Conservation (phyloP, 768 basidiomycete species). For the Lactarius akahatsu region DNA sequence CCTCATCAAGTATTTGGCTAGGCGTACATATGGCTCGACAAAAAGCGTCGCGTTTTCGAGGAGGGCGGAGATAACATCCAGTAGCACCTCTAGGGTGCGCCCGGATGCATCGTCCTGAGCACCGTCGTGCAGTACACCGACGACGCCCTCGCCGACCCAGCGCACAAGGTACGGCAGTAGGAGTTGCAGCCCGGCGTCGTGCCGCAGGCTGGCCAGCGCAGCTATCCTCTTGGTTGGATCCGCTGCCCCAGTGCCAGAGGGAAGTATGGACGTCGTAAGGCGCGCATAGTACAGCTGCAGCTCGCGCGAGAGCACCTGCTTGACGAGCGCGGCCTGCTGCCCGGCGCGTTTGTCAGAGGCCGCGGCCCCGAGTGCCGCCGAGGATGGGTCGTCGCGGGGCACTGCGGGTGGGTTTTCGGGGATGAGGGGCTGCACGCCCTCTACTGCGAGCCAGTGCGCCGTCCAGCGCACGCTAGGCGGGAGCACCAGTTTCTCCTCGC, state of each 20-base stretch:
- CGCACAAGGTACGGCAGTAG: conserved; percentile 91
- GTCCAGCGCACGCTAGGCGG: conserved; percentile 84
- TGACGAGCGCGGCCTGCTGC: conserved; percentile 75
- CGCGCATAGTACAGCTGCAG: conserved; percentile 93
- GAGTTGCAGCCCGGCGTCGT: conserved; percentile 89
- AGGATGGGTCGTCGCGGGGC: conserved; percentile 50
- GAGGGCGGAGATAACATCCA: conserved; percentile 83
- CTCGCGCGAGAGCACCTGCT: conserved; percentile 90
- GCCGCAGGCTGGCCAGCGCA: conserved; percentile 83
- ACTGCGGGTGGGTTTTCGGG: conserved; percentile 92
- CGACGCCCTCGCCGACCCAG: conserved; percentile 91
- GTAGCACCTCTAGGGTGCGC: conserved; percentile 69
- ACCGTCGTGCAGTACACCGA: conserved; percentile 52
- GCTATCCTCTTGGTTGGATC: conserved; percentile 79
- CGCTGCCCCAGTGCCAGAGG: conserved; percentile 46
- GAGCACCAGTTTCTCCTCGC: conserved; percentile 79
- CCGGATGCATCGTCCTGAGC: conserved; percentile 63
- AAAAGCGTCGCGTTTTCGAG: conserved; percentile 87
- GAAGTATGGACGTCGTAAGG: conserved; percentile 80
- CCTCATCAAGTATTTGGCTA: background rate
- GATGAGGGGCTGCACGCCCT: conserved; percentile 95
- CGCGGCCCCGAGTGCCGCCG: conserved; percentile 36
- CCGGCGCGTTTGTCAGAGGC: conserved; percentile 46
- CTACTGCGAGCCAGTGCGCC: conserved; percentile 98
- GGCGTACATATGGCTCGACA: conserved; percentile 91